Evolutionary conservation across 192 early-diverging fungal species (phyloP).

Genomic region (Backusella liffmaniae): DNA sequence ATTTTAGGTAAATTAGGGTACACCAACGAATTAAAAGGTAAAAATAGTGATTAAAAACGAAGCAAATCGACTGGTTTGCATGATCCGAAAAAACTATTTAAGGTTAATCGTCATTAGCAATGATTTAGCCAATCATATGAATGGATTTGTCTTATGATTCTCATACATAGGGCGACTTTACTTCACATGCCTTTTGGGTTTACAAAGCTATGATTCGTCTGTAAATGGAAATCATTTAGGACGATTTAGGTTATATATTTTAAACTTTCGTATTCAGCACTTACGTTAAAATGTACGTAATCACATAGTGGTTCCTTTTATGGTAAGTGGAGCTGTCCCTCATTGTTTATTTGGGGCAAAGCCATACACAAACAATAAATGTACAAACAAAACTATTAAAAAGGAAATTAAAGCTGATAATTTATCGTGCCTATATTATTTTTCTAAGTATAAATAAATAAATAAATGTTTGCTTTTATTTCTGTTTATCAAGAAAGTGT

Average conservation of each 20-base stretch:
- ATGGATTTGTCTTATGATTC: background rate
- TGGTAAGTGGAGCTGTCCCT: background rate
- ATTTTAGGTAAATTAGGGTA: conserved; percentile 6
- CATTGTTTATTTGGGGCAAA: conserved; percentile 1
- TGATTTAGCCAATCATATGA: background rate
- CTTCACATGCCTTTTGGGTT: background rate
- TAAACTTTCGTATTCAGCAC: background rate
- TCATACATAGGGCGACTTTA: background rate
- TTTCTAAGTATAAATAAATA: background rate
- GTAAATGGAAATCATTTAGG: background rate
- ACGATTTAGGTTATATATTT: background rate
- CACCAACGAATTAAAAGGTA: conserved; percentile 9
- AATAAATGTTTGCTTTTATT: background rate
- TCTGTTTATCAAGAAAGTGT: background rate
- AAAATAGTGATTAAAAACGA: conserved; percentile 6
- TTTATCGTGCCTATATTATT: background rate
- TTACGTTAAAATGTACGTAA: conserved; percentile 4
- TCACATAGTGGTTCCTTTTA: conserved; percentile 5
- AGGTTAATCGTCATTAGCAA: conserved; percentile 4
- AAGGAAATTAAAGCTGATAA: background rate
- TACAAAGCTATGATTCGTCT: background rate
- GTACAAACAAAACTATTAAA: background rate
- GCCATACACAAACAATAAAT: background rate
- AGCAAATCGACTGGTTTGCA: conserved; percentile 6
- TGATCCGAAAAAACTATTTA: conserved; percentile 9